phyloP scores from a whole-genome alignment of 345 rosid species.

The Salix koriyanagi region DNA sequence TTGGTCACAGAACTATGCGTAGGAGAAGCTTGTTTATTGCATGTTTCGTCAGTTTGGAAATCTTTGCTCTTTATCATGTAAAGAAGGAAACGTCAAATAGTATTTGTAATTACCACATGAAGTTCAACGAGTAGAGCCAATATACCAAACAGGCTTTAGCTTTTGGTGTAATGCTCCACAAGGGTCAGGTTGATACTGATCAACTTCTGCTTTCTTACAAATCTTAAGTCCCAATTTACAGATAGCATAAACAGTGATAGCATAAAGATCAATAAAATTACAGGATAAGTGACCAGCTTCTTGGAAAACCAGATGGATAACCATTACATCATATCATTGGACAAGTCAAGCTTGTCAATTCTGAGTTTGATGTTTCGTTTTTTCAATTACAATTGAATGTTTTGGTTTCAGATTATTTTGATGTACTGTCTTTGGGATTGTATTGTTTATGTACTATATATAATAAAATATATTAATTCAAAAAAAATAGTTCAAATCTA shows the following conservation, averaged over 20 bases:
- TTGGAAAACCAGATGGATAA: background rate
- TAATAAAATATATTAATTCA: too few species aligned
- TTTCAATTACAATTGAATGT: too few species aligned
- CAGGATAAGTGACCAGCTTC: background rate
- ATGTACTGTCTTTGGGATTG: too few species aligned
- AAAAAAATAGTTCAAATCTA: too few species aligned
- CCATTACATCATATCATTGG: too few species aligned
- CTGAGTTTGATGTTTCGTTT: too few species aligned
- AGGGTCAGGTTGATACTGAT: background rate
- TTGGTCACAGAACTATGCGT: slow-evolving; percentile 9
- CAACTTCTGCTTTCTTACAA: background rate
- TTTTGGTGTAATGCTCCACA: background rate
- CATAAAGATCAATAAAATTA: background rate
- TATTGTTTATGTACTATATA: too few species aligned
- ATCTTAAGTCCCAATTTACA: background rate
- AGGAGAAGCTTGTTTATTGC: slow-evolving; percentile 17
- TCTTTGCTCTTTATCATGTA: slow-evolving; percentile 24
- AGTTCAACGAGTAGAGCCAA: slow-evolving; percentile 6
- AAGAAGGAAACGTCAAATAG: slow-evolving; percentile 20
- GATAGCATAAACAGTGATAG: background rate
- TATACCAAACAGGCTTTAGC: slow-evolving; percentile 4
- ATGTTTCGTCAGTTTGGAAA: slow-evolving; percentile 13
- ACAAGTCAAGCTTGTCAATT: too few species aligned
- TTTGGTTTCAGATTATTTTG: too few species aligned
- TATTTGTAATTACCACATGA: slow-evolving; percentile 12